phyloP scores from a whole-genome alignment of 1,284 basidiomycete genomes.

The Erythrobasidium hasegawianum region DNA sequence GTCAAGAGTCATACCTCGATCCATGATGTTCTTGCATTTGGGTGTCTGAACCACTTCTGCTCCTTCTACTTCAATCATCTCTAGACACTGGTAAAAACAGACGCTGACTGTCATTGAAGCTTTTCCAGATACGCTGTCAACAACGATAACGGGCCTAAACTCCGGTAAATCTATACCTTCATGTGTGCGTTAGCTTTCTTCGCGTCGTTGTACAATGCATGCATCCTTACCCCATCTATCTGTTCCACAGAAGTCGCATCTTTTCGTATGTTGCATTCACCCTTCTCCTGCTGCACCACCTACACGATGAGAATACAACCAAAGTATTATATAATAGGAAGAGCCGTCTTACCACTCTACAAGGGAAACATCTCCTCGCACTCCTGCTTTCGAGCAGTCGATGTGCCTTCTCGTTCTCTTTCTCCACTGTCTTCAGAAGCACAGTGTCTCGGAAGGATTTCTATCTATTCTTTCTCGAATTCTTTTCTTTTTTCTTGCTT shows the following conservation, averaged over 20 bases:
- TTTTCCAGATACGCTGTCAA: background rate
- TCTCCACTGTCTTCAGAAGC: too few relatives aligned
- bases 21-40: slow-evolving; percentile 27
- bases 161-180: background rate
- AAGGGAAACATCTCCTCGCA: background rate
- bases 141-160: background rate
- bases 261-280: background rate
- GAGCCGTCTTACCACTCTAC: slow-evolving; percentile 29
- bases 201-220: background rate
- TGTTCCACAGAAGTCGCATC: too few relatives aligned
- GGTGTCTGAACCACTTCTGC: slow-evolving; percentile 29
- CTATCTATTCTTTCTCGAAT: too few relatives aligned
- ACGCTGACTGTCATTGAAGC: background rate
- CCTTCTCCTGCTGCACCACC: background rate
- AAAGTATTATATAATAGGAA: slow-evolving; percentile 33
- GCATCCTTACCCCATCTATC: slow-evolving; percentile 2
- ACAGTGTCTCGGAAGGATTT: too few relatives aligned
- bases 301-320: slow-evolving; percentile 25
- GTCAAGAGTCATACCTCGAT: slow-evolving; percentile 16
- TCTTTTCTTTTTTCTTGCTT: too few relatives aligned
- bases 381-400: too few relatives aligned
- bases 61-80: background rate
- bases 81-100: background rate
- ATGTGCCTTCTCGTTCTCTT: too few relatives aligned
- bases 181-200: background rate